Percentiles rank a stretch among this genome's conserved stretches.
phyloP scores from a whole-genome alignment of 306 rosid species.

The Styphnolobium japonicum region DNA sequence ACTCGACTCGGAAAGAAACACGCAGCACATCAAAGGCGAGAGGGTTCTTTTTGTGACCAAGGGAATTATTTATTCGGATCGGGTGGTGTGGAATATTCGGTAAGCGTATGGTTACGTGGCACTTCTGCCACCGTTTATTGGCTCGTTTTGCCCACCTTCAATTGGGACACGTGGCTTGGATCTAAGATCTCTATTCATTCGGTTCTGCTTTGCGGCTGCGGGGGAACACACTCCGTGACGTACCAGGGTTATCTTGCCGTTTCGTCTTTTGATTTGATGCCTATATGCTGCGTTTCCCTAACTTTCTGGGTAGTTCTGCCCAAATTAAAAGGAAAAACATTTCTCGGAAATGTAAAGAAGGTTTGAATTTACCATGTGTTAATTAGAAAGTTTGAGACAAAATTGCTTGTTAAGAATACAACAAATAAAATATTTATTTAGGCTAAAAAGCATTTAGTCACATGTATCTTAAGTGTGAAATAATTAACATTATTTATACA shows the following conservation, averaged over 20 bases:
- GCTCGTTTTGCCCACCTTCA: background rate
- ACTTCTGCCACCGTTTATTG: background rate
- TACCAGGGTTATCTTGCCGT: background rate
- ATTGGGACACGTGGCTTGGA: background rate
- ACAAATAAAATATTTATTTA: background rate
- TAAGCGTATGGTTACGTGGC: slow-evolving; percentile 36
- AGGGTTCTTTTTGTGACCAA: too few species aligned
- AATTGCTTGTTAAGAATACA: background rate
- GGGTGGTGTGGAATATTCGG: slow-evolving; percentile 42
- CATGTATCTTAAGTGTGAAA: background rate
- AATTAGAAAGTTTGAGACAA: background rate
- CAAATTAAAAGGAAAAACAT: background rate
- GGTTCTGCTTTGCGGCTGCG: background rate
- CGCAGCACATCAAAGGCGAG: too few species aligned
- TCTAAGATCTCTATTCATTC: background rate
- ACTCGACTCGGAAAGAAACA: too few species aligned
- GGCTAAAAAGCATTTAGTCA: background rate
- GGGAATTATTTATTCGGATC: slow-evolving; percentile 28
- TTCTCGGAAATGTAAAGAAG: background rate
- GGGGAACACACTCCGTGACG: slow-evolving; percentile 27
- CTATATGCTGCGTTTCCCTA: background rate
- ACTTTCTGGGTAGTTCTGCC: background rate
- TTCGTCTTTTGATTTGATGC: background rate
- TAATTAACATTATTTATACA: background rate
- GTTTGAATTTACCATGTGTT: background rate